A percentile compares a stretch with the other conserved stretches of the same genome.
Conservation (phyloP, 2,329 filamentous ascomycete genomes). For the Ophiostoma himal-ulmi region DNA sequence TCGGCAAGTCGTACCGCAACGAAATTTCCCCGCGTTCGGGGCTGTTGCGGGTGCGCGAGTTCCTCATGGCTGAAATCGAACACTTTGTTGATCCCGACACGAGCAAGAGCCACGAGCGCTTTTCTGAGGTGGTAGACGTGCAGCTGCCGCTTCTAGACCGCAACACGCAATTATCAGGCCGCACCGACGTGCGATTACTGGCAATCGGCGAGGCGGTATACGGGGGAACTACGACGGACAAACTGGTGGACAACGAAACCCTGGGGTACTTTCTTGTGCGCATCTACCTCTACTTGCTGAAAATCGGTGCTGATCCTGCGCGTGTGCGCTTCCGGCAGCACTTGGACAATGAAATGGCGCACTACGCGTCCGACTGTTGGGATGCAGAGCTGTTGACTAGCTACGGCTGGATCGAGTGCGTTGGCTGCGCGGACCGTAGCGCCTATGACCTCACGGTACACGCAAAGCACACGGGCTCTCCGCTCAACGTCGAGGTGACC, state of each 20-base stretch:
- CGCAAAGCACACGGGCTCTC: constrained; percentile 82
- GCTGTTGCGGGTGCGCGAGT: constrained; percentile 89
- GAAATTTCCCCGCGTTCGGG: constrained; percentile 92
- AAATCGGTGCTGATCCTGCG: constrained; percentile 75
- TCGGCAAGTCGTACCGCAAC: constrained; percentile 97
- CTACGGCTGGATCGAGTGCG: constrained; percentile 97
- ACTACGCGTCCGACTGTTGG: constrained; percentile 97
- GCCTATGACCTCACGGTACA: constrained; percentile 93
- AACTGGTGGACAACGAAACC: constrained; percentile 88
- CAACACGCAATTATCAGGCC: constrained; percentile 77
- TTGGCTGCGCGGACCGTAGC: constrained; percentile 82
- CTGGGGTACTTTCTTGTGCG: constrained; percentile 94
- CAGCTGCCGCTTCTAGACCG: constrained; percentile 80
- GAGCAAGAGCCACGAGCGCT: constrained; percentile 89
- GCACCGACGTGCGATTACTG: constrained; percentile 67
- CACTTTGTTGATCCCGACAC: constrained; percentile 93
- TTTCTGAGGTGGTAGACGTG: constrained; percentile 74
- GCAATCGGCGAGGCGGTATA: constrained; percentile 82
- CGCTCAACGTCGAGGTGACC: constrained; percentile 77
- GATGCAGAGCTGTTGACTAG: constrained; percentile 88
- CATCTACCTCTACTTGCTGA: constrained; percentile 83
- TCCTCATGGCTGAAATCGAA: constrained; percentile 98
- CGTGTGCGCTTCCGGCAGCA: constrained; percentile 97
- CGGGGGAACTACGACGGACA: constrained; percentile 42
- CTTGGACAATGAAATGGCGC: constrained; percentile 75